phyloP scores from a whole-genome alignment of 352 stramenopile genomes.

The Thalassiosira hispida region DNA sequence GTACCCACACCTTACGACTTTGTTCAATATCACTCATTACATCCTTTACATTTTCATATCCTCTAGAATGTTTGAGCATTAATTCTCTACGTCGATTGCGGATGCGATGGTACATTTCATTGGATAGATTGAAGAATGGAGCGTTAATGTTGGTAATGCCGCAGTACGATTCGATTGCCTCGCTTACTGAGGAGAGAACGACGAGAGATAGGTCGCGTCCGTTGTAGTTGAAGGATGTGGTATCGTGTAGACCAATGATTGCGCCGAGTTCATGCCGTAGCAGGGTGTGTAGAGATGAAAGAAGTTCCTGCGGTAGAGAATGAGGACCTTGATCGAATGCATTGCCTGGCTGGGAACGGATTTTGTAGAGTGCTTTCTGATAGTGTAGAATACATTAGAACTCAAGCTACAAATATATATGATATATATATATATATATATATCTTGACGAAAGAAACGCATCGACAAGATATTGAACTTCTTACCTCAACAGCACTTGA shows the following conservation, averaged over 20 bases:
- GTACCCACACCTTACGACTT: conserved; percentile 32
- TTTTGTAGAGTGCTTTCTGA: conserved; percentile 18
- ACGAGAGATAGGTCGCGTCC: conserved; percentile 38
- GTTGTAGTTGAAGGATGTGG: conserved; percentile 28
- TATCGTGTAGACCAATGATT: conserved; percentile 14
- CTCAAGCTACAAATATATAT: background rate
- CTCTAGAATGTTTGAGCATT: conserved; percentile 44
- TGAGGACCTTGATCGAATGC: conserved; percentile 32
- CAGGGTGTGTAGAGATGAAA: conserved; percentile 34
- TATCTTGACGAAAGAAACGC: too few relatives aligned
- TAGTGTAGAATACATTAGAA: background rate
- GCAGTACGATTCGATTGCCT: conserved; percentile 52
- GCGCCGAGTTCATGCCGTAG: conserved; percentile 32
- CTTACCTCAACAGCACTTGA: conserved; percentile 37
- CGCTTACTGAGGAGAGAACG: conserved; percentile 33
- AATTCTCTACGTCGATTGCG: conserved; percentile 23
- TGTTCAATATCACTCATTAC: conserved; percentile 42
- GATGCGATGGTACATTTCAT: conserved; percentile 45
- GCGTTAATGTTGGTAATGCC: conserved; percentile 44
- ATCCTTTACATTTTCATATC: conserved; percentile 43
- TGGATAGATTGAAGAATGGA: conserved; percentile 46
- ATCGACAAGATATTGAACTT: background rate
- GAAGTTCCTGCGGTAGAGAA: conserved; percentile 29
- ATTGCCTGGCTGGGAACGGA: conserved; percentile 8
- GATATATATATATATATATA: background rate